Percentiles rank a stretch among this genome's conserved stretches.
Conservation (phyloP, 1,284 basidiomycete species). For the Somion occarium region DNA sequence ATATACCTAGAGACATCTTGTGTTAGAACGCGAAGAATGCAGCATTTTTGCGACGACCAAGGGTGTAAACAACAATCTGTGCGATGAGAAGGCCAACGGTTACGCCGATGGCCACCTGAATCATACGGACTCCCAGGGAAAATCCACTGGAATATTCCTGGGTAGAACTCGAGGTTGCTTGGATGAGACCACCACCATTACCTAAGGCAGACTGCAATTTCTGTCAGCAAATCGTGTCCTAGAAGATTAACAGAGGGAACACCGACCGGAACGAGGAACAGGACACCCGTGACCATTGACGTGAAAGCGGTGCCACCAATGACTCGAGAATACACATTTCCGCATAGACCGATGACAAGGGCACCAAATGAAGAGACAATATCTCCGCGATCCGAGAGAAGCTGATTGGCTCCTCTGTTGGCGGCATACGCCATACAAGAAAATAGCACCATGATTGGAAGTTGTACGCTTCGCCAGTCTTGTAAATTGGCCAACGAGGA, state of each 20-base stretch:
- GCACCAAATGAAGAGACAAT: slow-evolving; percentile 75
- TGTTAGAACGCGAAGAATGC: slow-evolving; percentile 73
- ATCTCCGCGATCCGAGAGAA: slow-evolving; percentile 41
- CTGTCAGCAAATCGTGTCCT: background rate
- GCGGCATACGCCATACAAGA: slow-evolving; percentile 74
- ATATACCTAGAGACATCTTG: background rate
- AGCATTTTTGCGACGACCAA: slow-evolving; percentile 68
- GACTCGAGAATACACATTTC: slow-evolving; percentile 76
- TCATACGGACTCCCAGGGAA: slow-evolving; percentile 70
- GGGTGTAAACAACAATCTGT: slow-evolving; percentile 73
- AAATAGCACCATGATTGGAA: slow-evolving; percentile 76
- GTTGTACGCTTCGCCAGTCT: slow-evolving; percentile 59
- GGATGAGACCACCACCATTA: slow-evolving; percentile 77
- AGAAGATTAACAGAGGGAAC: slow-evolving; percentile 1
- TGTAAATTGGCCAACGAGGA: slow-evolving; percentile 81
- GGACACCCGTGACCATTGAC: slow-evolving; percentile 83
- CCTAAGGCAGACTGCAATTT: slow-evolving; percentile 73
- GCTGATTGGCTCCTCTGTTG: slow-evolving; percentile 40
- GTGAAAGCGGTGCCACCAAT: slow-evolving; percentile 82
- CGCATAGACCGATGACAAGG: slow-evolving; percentile 75
- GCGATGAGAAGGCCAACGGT: slow-evolving; percentile 81
- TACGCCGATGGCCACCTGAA: slow-evolving; percentile 83
- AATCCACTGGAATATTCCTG: slow-evolving; percentile 69
- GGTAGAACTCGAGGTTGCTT: slow-evolving; percentile 57
- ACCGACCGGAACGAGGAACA: slow-evolving; percentile 78